A percentile compares a stretch with the other conserved stretches of the same genome.
Conservation (phyloP, 2,329 filamentous ascomycete species). For the Gnomoniopsis smithogilvyi region DNA sequence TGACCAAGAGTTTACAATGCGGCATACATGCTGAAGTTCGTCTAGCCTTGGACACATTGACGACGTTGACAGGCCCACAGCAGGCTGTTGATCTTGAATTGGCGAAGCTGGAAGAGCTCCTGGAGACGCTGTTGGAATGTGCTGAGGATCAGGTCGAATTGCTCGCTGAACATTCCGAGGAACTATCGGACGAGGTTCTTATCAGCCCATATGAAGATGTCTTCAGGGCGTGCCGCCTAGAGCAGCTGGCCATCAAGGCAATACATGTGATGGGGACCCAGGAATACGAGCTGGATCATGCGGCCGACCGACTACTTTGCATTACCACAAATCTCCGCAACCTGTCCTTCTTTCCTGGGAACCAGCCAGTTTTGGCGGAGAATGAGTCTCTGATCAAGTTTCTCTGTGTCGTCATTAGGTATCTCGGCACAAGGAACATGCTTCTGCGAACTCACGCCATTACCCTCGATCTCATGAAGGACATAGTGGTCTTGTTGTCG, state of each 20-base stretch:
- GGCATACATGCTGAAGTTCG: conserved; percentile 89
- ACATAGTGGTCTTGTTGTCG: conserved; percentile 82
- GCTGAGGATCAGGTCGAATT: conserved; percentile 84
- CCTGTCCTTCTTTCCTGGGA: conserved; percentile 76
- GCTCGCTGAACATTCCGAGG: conserved; percentile 78
- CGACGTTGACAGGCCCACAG: conserved; percentile 61
- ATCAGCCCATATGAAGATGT: conserved; percentile 86
- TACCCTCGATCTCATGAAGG: conserved; percentile 96
- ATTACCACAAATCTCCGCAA: conserved; percentile 92
- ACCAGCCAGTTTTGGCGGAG: conserved; percentile 72
- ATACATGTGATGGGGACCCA: conserved; percentile 70
- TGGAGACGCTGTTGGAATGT: conserved; percentile 85
- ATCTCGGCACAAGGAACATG: conserved; percentile 85
- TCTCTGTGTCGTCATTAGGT: conserved; percentile 76
- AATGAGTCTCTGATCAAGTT: conserved; percentile 73
- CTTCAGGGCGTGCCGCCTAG: conserved; percentile 70
- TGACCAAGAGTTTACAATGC: conserved; percentile 86
- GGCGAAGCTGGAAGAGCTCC: conserved; percentile 77
- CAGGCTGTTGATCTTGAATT: conserved; percentile 59
- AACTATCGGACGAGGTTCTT: conserved; percentile 83
- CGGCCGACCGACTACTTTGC: conserved; percentile 83
- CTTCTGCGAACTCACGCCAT: conserved; percentile 79
- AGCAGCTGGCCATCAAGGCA: conserved; percentile 70
- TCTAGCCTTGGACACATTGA: conserved; percentile 80
- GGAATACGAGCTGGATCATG: conserved; percentile 79